Evolutionary conservation across 2,329 filamentous ascomycete genomes (phyloP), one percentile per base, ranked within the genome.

Genomic region (Eutypella sp.): DNA sequence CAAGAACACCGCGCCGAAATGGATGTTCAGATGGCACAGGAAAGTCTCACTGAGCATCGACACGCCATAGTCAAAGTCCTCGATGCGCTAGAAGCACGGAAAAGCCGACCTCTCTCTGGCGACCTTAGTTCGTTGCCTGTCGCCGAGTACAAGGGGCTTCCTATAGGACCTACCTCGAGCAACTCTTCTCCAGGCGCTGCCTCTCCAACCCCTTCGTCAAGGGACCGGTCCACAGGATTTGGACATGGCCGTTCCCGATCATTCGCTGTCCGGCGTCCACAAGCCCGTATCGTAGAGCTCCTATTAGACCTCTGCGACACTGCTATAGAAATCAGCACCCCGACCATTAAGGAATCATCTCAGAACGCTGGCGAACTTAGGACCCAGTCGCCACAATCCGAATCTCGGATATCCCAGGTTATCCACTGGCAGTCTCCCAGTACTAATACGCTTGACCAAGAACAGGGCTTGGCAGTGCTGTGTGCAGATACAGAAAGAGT

Each of bases 1-100:
- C 91, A 97, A 63, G 93, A 99, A 64, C 93, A 99, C 62, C 85
- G 87, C 42, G 92, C 93, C 1, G 93, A 99, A 64, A 95, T 96
- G 88, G 92, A 97, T 57, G 90, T 99, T 4, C 92, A 99, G 63
- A 85, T 97, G 75, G 83, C 91, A 5, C 93, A 99, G 61, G 93
- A 99, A 62, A 89, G 82, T 51, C 73, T 99, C 41, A 87, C 85
- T 6, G 93, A 99, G 61, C 93, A 99, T 67, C 85, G 93, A 5
- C 91, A 96, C 66, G 80, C 87, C 33, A 96, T 99, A 57, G 93
- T 99, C 61, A 96, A 86, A 65, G 90, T 99, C 8, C 77, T 99
- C 10, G 95, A 99, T 69, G 89, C 88, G 18, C 76, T 96, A 34
- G 93, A 99, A 66, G 84, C 86, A 47, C 80, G 88, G 42, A 80